Conservation (phyloP, 2,329 filamentous ascomycete genomes). For the Fusarium vanettenii region DNA sequence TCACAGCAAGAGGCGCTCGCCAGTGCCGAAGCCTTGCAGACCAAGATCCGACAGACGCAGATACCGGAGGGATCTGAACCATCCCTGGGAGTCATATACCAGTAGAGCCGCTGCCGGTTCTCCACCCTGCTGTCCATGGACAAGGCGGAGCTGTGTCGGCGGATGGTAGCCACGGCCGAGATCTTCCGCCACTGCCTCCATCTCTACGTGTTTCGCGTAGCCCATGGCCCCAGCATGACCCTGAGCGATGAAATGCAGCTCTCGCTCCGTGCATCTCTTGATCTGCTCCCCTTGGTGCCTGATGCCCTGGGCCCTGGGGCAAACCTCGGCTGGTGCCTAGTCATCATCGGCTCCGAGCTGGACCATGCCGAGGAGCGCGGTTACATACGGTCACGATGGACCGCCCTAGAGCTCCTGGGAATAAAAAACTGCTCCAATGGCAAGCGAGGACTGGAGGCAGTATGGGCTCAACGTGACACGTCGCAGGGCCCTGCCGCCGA, state of each 20-base stretch:
- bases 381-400: constrained; percentile 14
- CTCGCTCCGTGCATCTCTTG: constrained; percentile 1
- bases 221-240: neutral
- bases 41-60: constrained; percentile 2
- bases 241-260: constrained; percentile 10
- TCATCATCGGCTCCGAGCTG: constrained; percentile 15
- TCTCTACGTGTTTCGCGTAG: constrained; percentile 17
- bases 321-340: constrained; percentile 23
- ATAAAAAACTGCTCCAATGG: constrained; percentile 10
- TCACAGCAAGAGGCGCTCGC: neutral
- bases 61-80: neutral
- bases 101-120: neutral
- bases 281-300: constrained; percentile 15
- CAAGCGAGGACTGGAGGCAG: neutral
- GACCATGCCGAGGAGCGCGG: constrained; percentile 8
- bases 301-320: constrained; percentile 17
- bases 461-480: neutral
- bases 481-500: neutral
- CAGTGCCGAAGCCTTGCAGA: constrained; percentile 3
- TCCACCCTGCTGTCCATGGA: neutral
- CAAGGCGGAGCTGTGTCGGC: constrained; percentile 4
- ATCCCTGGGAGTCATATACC: neutral
- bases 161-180: constrained; percentile 22
- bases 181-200: constrained; percentile 20
- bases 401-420: constrained; percentile 11